These are phyloP conservation scores for Diaporthe sp. DNA, from an alignment of 2,329 filamentous ascomycete genomes.

Conservation along the genomic window DNA sequence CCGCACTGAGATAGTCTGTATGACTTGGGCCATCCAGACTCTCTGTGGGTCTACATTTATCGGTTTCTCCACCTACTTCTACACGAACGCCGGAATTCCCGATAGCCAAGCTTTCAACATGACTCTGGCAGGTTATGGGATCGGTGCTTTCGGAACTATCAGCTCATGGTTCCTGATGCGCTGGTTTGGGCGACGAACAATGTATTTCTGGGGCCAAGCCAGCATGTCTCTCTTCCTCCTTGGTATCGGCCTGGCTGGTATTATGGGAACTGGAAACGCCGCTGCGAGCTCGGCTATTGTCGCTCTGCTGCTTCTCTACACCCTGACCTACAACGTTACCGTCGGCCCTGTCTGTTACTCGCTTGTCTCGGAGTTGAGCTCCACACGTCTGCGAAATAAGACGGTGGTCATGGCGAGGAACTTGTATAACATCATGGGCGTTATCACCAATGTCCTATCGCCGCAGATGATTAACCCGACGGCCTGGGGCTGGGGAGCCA, in stretches of 20 bases:
- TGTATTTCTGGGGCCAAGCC: slow-evolving; percentile 56
- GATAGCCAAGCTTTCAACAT: slow-evolving; percentile 55
- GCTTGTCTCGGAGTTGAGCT: slow-evolving; percentile 56
- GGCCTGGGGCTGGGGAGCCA: slow-evolving; percentile 60
- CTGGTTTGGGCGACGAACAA: slow-evolving; percentile 59
- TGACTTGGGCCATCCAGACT: slow-evolving; percentile 60
- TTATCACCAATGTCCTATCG: slow-evolving; percentile 57
- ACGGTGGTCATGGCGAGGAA: slow-evolving; percentile 56
- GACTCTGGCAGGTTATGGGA: slow-evolving; percentile 58
- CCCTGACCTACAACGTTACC: slow-evolving; percentile 56
- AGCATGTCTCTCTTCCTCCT: slow-evolving; percentile 51
- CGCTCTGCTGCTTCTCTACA: slow-evolving; percentile 56
- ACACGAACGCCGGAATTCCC: slow-evolving; percentile 57
- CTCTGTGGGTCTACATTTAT: slow-evolving; percentile 60
- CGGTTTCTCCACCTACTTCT: slow-evolving; percentile 59
- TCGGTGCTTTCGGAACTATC: slow-evolving; percentile 62
- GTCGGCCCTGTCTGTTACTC: slow-evolving; percentile 58
- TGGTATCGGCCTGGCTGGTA: slow-evolving; percentile 1
- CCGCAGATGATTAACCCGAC: slow-evolving; percentile 59
- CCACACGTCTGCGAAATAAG: slow-evolving; percentile 56
- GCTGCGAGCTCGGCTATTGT: slow-evolving; percentile 55
- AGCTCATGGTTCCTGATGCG: slow-evolving; percentile 62
- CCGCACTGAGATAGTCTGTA: slow-evolving; percentile 63
- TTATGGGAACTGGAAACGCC: slow-evolving; percentile 33
- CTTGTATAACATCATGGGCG: slow-evolving; percentile 59